Evolutionary conservation across 768 basidiomycete genomes (phyloP).

Genomic region (Artomyces pyxidatus): DNA sequence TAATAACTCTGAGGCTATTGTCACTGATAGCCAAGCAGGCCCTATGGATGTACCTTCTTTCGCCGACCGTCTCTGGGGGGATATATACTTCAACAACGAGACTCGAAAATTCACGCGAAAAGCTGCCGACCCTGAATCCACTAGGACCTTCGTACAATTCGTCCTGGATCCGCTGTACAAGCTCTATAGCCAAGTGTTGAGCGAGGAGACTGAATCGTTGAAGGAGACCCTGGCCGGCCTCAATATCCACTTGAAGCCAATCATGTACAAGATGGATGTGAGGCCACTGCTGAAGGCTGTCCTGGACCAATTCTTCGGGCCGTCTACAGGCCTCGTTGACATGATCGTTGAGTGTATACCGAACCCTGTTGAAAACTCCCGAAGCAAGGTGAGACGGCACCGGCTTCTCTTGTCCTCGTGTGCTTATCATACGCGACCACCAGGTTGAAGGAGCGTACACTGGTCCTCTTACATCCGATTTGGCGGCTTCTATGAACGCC

Average conservation of each 20-base stretch:
- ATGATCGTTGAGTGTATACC: slow-evolving; percentile 89
- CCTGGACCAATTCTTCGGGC: slow-evolving; percentile 93
- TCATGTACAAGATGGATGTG: slow-evolving; percentile 99
- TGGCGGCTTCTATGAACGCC: slow-evolving; percentile 71
- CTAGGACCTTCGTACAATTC: slow-evolving; percentile 90
- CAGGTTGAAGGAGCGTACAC: slow-evolving; percentile 82
- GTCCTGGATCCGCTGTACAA: slow-evolving; percentile 96
- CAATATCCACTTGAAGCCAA: slow-evolving; percentile 80
- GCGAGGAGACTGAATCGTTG: slow-evolving; percentile 86
- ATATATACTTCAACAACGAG: slow-evolving; percentile 87
- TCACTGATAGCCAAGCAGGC: slow-evolving; percentile 31
- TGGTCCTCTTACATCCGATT: slow-evolving; percentile 76
- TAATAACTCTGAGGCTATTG: background rate
- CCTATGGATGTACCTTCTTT: slow-evolving; percentile 78
- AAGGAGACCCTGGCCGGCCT: slow-evolving; percentile 70
- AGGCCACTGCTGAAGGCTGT: slow-evolving; percentile 90
- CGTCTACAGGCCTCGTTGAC: slow-evolving; percentile 83
- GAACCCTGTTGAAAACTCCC: slow-evolving; percentile 55
- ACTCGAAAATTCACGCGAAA: slow-evolving; percentile 88
- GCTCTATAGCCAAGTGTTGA: slow-evolving; percentile 89
- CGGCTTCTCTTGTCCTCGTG: too few relatives aligned
- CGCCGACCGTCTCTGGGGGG: slow-evolving; percentile 92
- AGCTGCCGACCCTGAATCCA: slow-evolving; percentile 66
- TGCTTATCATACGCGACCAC: too few relatives aligned
- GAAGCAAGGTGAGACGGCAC: slow-evolving; percentile 41